These are phyloP conservation scores for Kodamaea hsintzibuensis DNA, from an alignment of 805 yeast species.

Conservation along the genomic window DNA sequence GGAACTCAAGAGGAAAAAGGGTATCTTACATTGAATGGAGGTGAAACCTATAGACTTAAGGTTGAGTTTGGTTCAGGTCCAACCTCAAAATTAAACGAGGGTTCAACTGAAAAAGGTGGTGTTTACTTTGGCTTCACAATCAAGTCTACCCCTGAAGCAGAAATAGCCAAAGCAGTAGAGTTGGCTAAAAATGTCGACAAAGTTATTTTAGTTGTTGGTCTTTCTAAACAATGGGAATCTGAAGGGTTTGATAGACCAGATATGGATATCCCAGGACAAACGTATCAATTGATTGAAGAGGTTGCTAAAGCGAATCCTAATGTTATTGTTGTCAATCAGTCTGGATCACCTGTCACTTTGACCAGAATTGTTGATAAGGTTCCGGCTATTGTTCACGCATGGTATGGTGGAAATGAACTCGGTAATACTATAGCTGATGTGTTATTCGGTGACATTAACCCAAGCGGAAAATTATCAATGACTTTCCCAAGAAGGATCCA, in stretches of 20 bases:
- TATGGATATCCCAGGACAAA: slow-evolving; percentile 52
- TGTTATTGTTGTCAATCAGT: slow-evolving; percentile 54
- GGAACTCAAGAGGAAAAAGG: slow-evolving; percentile 56
- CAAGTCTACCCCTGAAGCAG: slow-evolving; percentile 20
- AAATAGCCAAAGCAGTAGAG: slow-evolving; percentile 42
- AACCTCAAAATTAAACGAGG: slow-evolving; percentile 30
- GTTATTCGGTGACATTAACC: slow-evolving; percentile 59
- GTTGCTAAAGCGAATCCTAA: slow-evolving; percentile 50
- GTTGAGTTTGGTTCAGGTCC: slow-evolving; percentile 54
- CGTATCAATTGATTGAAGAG: slow-evolving; percentile 46
- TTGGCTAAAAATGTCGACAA: slow-evolving; percentile 53
- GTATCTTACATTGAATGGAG: slow-evolving; percentile 39
- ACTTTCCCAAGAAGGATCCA: slow-evolving; percentile 52
- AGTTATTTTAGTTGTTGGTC: slow-evolving; percentile 53
- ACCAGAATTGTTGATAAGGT: slow-evolving; percentile 47
- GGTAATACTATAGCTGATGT: slow-evolving; percentile 66
- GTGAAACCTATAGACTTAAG: slow-evolving; percentile 44
- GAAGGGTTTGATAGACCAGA: slow-evolving; percentile 58
- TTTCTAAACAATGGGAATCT: slow-evolving; percentile 56
- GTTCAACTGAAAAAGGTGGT: slow-evolving; percentile 22
- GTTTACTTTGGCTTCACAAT: slow-evolving; percentile 27
- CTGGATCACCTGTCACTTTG: slow-evolving; percentile 58
- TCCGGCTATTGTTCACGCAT: slow-evolving; percentile 50
- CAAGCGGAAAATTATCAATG: slow-evolving; percentile 58
- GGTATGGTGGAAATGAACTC: slow-evolving; percentile 58